Percentiles rank a stretch among this genome's conserved stretches.
Conservation (phyloP, 1,284 basidiomycete genomes). For the Agroathelia rolfsii region DNA sequence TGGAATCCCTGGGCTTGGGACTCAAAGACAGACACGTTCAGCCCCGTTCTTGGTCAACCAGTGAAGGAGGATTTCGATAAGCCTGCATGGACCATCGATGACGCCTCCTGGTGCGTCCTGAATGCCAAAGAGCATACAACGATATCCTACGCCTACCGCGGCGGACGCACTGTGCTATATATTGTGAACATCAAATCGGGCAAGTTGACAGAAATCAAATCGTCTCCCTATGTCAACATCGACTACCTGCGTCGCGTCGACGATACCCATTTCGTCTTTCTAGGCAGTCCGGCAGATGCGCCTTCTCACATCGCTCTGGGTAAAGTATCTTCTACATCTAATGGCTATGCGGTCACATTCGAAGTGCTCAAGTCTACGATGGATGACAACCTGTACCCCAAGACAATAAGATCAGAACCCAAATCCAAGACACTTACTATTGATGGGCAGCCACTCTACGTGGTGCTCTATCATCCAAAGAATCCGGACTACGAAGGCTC, state of each 20-base stretch:
- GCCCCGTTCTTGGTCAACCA: slow-evolving; percentile 36
- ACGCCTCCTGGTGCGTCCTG: slow-evolving; percentile 40
- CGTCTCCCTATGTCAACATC: slow-evolving; percentile 38
- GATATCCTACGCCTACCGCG: slow-evolving; percentile 37
- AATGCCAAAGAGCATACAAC: slow-evolving; percentile 28
- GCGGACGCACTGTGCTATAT: slow-evolving; percentile 43
- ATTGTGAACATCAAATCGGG: slow-evolving; percentile 30
- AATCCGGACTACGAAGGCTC: slow-evolving; percentile 46
- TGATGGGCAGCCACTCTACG: slow-evolving; percentile 37
- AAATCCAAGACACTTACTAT: slow-evolving; percentile 33
- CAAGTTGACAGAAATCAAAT: slow-evolving; percentile 24
- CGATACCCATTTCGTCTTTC: slow-evolving; percentile 31
- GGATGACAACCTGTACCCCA: too few relatives aligned
- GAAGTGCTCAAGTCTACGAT: slow-evolving; percentile 20
- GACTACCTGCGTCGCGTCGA: slow-evolving; percentile 28
- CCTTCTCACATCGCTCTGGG: too few relatives aligned
- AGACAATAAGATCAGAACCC: slow-evolving; percentile 34
- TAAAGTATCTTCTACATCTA: slow-evolving; percentile 15
- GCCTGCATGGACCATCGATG: slow-evolving; percentile 48
- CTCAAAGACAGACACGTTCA: too few relatives aligned
- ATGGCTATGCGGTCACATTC: slow-evolving; percentile 16
- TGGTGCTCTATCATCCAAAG: slow-evolving; percentile 50
- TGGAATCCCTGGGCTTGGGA: too few relatives aligned
- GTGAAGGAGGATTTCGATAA: slow-evolving; percentile 47
- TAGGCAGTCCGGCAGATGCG: slow-evolving; percentile 34